These are phyloP conservation scores for Arthrobotrys iridis DNA, from an alignment of 2,329 filamentous ascomycete genomes.

Conservation along the genomic window DNA sequence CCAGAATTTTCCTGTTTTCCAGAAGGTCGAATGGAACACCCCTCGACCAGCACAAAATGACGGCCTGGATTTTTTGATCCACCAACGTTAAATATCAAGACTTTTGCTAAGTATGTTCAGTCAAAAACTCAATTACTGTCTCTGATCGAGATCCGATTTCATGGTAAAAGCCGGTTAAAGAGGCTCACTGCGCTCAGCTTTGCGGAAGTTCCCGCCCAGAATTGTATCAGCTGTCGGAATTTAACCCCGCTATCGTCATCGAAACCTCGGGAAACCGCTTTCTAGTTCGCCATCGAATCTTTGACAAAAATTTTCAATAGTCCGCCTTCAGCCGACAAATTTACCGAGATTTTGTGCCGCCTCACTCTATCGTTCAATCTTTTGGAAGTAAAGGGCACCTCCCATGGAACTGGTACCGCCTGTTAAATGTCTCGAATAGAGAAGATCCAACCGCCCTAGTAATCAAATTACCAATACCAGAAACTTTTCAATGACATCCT, in stretches of 20 bases:
- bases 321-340: conserved; percentile 16
- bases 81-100: not conserved
- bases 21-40: conserved; percentile 45
- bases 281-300: not conserved
- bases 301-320: not conserved
- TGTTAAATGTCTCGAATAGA: conserved; percentile 47
- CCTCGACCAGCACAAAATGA: not conserved
- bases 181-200: not conserved
- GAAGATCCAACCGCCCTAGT: conserved; percentile 2
- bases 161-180: conserved; percentile 18
- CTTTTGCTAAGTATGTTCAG: not conserved
- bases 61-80: not conserved
- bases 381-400: conserved; percentile 9
- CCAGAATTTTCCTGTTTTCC: conserved; percentile 50
- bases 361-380: not conserved
- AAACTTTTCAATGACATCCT: conserved; percentile 3
- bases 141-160: not conserved
- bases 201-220: conserved; percentile 14
- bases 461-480: conserved; percentile 35
- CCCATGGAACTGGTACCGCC: conserved; percentile 29
- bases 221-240: not conserved
- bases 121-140: not conserved
- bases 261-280: not conserved
- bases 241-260: conserved; percentile 31
- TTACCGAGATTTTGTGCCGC: conserved; percentile 29